These are phyloP conservation scores for Picocystis salinarum DNA, from an alignment of 139 green algal genomes.

Conservation along the genomic window DNA sequence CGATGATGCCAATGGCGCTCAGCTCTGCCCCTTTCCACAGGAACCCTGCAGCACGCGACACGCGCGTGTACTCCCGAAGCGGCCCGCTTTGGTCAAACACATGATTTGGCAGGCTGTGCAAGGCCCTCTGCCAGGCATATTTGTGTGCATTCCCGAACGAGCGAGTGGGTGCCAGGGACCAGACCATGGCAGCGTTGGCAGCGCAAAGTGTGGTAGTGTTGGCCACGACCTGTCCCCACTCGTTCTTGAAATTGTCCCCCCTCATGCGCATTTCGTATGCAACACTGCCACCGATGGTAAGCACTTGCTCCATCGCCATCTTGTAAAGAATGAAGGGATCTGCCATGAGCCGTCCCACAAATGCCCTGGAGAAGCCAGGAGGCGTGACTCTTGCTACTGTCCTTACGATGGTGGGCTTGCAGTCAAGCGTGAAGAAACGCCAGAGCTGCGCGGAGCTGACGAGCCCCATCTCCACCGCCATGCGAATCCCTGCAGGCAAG, in stretches of 20 bases:
- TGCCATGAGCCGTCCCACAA: slow-evolving; percentile 88
- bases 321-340: slow-evolving; percentile 92
- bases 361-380: slow-evolving; percentile 44
- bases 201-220: slow-evolving; percentile 62
- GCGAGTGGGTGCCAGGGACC: slow-evolving; percentile 62
- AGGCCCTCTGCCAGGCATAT: slow-evolving; percentile 63
- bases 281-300: slow-evolving; percentile 46
- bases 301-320: slow-evolving; percentile 60
- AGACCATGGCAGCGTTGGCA: slow-evolving; percentile 68
- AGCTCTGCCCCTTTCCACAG: slow-evolving; percentile 69
- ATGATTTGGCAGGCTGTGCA: slow-evolving; percentile 52
- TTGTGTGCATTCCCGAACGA: slow-evolving; percentile 44
- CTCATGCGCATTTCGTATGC: slow-evolving; percentile 54
- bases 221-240: slow-evolving; percentile 71
- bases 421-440: slow-evolving; percentile 80
- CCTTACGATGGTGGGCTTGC: slow-evolving; percentile 63
- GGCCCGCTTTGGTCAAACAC: slow-evolving; percentile 64
- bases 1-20: slow-evolving; percentile 52
- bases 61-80: slow-evolving; percentile 46
- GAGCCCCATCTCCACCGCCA: slow-evolving; percentile 78
- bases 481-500: slow-evolving; percentile 68
- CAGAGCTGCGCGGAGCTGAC: slow-evolving; percentile 76
- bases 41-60: slow-evolving; percentile 39
- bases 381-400: slow-evolving; percentile 33
- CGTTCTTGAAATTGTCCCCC: slow-evolving; percentile 40